Percentiles rank a stretch among this genome's conserved stretches.
phyloP scores from a whole-genome alignment of 139 green algal genomes.

The Picochlorum sp. region DNA sequence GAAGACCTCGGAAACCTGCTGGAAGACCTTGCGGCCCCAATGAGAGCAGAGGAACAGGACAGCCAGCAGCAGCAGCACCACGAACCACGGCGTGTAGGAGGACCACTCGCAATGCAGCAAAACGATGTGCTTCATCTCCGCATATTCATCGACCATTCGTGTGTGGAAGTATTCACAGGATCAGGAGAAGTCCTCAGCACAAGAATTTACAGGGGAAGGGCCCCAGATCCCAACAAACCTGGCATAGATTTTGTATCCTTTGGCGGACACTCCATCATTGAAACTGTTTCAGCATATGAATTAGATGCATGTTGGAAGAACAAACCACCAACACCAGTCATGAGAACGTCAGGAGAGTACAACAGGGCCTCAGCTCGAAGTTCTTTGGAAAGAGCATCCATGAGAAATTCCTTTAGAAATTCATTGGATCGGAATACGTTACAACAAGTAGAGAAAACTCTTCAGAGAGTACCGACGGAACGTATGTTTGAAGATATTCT shows the following conservation, averaged over 20 bases:
- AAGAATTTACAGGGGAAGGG: constrained; percentile 58
- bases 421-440: no score
- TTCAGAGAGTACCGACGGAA: no score
- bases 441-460: no score
- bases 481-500: no score
- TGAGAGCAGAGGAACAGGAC: constrained; percentile 6
- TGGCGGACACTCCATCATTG: constrained; percentile 15
- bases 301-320: constrained; percentile 22
- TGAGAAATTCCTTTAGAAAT: no score
- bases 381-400: background rate
- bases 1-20: constrained; percentile 23
- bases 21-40: constrained; percentile 32
- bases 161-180: constrained; percentile 46
- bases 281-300: constrained; percentile 12
- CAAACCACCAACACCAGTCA: background rate
- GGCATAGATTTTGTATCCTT: constrained; percentile 26
- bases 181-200: constrained; percentile 54
- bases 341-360: background rate
- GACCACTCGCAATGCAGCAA: constrained; percentile 32
- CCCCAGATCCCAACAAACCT: constrained; percentile 5
- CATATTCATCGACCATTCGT: constrained; percentile 68
- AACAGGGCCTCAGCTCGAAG: background rate
- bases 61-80: background rate
- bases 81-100: constrained; percentile 43
- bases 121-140: constrained; percentile 46